These are phyloP conservation scores for Talaromyces thailandensis DNA, from an alignment of 495 filamentous ascomycete species.

Conservation along the genomic window DNA sequence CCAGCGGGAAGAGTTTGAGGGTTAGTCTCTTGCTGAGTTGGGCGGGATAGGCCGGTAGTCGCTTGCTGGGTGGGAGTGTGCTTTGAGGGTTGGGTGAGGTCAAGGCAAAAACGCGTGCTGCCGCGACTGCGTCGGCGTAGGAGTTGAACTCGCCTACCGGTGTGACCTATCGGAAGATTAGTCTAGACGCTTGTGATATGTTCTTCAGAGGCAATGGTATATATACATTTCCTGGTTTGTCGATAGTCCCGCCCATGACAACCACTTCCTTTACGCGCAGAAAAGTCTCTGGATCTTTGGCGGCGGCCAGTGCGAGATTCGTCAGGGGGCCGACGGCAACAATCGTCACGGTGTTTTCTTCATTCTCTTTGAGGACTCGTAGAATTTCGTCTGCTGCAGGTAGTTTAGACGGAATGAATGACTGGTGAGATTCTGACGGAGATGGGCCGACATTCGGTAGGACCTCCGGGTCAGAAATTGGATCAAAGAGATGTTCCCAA, in stretches of 20 bases:
- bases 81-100: constrained; percentile 66
- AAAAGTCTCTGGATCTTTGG: constrained; percentile 78
- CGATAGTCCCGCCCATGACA: constrained; percentile 93
- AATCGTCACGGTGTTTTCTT: constrained; percentile 75
- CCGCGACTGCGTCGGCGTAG: constrained; percentile 72
- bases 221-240: constrained; percentile 67
- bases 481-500: constrained; percentile 75
- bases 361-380: constrained; percentile 64
- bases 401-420: constrained; percentile 61
- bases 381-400: constrained; percentile 82
- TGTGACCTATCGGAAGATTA: constrained; percentile 38
- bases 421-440: constrained; percentile 28
- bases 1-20: constrained; percentile 75
- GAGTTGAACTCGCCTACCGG: constrained; percentile 79
- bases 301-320: constrained; percentile 81
- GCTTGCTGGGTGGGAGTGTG: constrained; percentile 55
- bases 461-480: constrained; percentile 28
- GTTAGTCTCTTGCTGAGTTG: constrained; percentile 58
- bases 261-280: constrained; percentile 82
- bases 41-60: constrained; percentile 56
- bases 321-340: constrained; percentile 86
- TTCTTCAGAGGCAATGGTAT: not conserved
- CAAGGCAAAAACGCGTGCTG: constrained; percentile 81
- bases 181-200: not conserved
- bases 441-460: constrained; percentile 23